Percentiles rank a stretch among this genome's conserved stretches.
Evolutionary conservation across 768 basidiomycete genomes (phyloP).

Genomic region (Rhodosporidiobolus odoratus): DNA sequence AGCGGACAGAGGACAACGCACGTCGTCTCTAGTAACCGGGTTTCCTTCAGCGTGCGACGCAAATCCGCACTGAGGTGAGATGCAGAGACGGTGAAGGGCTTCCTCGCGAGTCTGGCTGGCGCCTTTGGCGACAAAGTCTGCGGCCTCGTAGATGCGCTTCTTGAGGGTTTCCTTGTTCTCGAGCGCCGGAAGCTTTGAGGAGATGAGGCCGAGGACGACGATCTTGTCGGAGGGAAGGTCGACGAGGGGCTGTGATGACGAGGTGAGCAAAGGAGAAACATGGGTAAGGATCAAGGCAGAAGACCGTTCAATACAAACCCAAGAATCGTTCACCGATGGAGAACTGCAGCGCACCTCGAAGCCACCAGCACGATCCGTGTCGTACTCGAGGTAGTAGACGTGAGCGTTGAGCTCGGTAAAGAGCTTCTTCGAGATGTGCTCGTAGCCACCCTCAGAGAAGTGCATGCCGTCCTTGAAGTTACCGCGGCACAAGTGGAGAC

Average conservation of each 20-base stretch:
- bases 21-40: conserved; percentile 54
- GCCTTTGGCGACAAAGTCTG: conserved; percentile 52
- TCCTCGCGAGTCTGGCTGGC: conserved; percentile 50
- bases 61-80: conserved; percentile 64
- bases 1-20: conserved; percentile 32
- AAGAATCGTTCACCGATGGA: no score
- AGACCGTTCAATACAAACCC: no score
- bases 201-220: conserved; percentile 43
- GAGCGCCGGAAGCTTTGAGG: conserved; percentile 49
- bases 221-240: conserved; percentile 42
- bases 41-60: conserved; percentile 60
- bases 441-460: conserved; percentile 43
- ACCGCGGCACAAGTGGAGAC: conserved; percentile 43
- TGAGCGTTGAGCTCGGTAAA: conserved; percentile 41
- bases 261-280: background rate
- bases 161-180: conserved; percentile 55
- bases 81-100: conserved; percentile 54
- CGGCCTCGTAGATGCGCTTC: conserved; percentile 57
- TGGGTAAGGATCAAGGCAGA: background rate
- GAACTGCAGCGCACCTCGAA: conserved; percentile 27
- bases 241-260: conserved; percentile 35
- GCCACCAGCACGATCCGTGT: conserved; percentile 41
- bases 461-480: conserved; percentile 38
- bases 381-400: conserved; percentile 43
- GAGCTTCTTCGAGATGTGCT: conserved; percentile 43